Evolutionary conservation across 1,139 yeast genomes (phyloP).

Genomic region (Saccharomyces hybrid): DNA sequence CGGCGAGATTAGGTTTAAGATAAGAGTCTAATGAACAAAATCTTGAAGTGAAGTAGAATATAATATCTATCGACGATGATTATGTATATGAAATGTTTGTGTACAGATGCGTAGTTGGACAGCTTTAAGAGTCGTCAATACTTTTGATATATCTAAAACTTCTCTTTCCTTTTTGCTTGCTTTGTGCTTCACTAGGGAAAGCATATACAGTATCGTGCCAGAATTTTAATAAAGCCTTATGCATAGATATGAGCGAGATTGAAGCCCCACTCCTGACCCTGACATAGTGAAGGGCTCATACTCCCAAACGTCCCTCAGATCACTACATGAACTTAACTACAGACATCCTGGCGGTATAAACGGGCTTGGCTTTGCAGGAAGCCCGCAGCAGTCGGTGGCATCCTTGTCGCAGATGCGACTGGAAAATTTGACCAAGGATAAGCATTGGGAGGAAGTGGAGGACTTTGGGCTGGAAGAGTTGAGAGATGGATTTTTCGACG

Average conservation of each 20-base stretch:
- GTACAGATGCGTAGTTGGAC: too few relatives aligned
- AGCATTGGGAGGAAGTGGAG: slow-evolving; percentile 28
- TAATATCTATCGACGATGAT: too few relatives aligned
- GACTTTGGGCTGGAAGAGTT: slow-evolving; percentile 38
- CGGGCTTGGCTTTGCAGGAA: neutral
- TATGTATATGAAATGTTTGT: too few relatives aligned
- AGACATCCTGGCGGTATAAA: slow-evolving; percentile 3
- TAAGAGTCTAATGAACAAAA: too few relatives aligned
- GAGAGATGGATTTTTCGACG: slow-evolving; percentile 44
- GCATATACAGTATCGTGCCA: neutral
- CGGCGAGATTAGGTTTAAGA: too few relatives aligned
- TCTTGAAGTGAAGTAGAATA: too few relatives aligned
- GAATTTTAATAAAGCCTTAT: neutral
- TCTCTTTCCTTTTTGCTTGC: too few relatives aligned
- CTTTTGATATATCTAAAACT: too few relatives aligned
- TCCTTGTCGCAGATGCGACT: slow-evolving; percentile 33
- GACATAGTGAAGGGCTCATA: slow-evolving; percentile 25
- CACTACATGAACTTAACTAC: slow-evolving; percentile 13
- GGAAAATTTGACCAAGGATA: slow-evolving; percentile 24
- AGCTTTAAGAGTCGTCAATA: too few relatives aligned
- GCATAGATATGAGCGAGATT: neutral
- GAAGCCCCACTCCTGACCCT: neutral
- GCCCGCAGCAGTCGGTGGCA: slow-evolving; percentile 23
- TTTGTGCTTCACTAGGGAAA: neutral
- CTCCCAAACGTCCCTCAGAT: slow-evolving; percentile 19